Evolutionary conservation across 2,329 filamentous ascomycete genomes (phyloP).

Genomic region (Leptographium radiaticola): DNA sequence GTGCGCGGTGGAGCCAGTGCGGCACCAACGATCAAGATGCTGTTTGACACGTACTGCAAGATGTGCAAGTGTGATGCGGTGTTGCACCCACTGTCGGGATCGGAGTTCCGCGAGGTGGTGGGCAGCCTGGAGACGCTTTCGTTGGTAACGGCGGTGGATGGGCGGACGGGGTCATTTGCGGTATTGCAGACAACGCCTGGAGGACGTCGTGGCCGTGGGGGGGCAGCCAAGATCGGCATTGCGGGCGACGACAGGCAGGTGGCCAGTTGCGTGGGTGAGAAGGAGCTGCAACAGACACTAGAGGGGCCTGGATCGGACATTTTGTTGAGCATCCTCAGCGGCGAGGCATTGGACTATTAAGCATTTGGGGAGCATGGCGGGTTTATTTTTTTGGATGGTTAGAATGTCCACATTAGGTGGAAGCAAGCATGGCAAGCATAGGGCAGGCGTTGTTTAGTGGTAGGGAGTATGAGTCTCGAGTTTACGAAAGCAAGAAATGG

Average conservation of each 20-base stretch:
- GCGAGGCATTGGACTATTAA: slow-evolving; percentile 40
- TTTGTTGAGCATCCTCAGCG: slow-evolving; percentile 47
- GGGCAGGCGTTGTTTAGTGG: background rate
- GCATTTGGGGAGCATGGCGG: background rate
- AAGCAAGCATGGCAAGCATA: background rate
- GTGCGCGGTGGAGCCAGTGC: slow-evolving; percentile 13
- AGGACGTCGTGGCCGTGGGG: slow-evolving; percentile 36
- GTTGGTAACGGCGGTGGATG: slow-evolving; percentile 58
- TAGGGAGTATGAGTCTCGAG: too few relatives aligned
- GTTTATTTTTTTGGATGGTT: background rate
- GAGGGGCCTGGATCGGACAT: slow-evolving; percentile 49
- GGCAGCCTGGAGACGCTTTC: slow-evolving; percentile 81
- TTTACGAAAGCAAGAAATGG: too few relatives aligned
- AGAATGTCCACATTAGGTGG: background rate
- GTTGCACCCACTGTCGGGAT: slow-evolving; percentile 75
- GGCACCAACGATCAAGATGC: slow-evolving; percentile 68
- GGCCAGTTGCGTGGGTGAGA: slow-evolving; percentile 66
- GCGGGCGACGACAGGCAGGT: slow-evolving; percentile 63
- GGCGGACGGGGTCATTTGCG: slow-evolving; percentile 54
- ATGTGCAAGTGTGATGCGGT: slow-evolving; percentile 82
- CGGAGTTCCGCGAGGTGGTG: slow-evolving; percentile 89
- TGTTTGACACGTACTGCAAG: slow-evolving; percentile 72
- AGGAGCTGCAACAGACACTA: slow-evolving; percentile 61
- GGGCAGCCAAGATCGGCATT: slow-evolving; percentile 32
- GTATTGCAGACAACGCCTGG: slow-evolving; percentile 58